Percentiles rank a stretch among this genome's conserved stretches.
These are phyloP conservation scores for Pistacia vera DNA, from an alignment of 345 rosid genomes.

Conservation along the genomic window DNA sequence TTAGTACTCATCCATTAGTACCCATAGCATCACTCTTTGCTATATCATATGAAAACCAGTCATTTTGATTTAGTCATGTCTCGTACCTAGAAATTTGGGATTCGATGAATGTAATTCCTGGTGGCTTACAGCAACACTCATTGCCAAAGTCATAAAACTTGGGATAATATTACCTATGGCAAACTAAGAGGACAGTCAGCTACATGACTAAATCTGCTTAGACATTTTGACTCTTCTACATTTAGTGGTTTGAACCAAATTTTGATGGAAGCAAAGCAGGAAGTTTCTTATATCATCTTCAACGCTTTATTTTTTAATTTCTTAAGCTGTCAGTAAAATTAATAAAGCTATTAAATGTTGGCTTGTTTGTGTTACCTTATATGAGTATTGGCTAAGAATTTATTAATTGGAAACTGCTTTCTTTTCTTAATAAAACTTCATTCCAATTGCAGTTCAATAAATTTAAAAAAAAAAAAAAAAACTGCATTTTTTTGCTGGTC, in stretches of 20 bases:
- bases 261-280: neutral
- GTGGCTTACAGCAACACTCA: neutral
- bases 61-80: neutral
- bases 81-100: neutral
- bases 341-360: neutral
- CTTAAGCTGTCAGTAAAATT: neutral
- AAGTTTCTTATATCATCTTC: neutral
- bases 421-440: constrained; percentile 5
- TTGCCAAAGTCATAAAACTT: neutral
- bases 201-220: neutral
- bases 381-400: neutral
- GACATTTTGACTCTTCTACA: neutral
- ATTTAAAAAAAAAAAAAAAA: too few relatives aligned
- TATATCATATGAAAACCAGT: too few relatives aligned
- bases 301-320: neutral
- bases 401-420: constrained; percentile 10
- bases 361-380: neutral
- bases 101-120: neutral
- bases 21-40: too few relatives aligned
- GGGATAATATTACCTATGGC: neutral
- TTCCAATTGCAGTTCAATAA: neutral
- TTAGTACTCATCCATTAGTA: too few relatives aligned
- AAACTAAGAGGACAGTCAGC: neutral
- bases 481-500: too few relatives aligned
- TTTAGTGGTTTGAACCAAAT: neutral